phyloP scores from a whole-genome alignment of 352 stramenopile genomes.

The Halophytophthora batemanensis region DNA sequence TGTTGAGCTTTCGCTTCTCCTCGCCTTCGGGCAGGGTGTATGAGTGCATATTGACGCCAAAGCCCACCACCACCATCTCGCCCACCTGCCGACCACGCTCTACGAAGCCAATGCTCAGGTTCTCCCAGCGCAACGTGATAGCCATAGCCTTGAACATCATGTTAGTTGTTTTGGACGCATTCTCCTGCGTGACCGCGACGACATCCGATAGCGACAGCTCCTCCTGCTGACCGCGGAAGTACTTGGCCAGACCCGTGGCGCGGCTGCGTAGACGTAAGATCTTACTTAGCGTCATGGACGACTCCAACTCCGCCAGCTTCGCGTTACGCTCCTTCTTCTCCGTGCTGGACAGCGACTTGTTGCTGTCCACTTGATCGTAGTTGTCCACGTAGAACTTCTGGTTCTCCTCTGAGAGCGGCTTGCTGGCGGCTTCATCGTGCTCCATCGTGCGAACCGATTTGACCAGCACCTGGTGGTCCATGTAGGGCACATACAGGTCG shows the following conservation, averaged over 20 bases:
- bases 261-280: constrained; percentile 47
- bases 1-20: constrained; percentile 43
- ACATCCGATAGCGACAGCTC: constrained; percentile 43
- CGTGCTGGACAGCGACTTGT: constrained; percentile 35
- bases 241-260: constrained; percentile 33
- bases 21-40: constrained; percentile 42
- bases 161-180: constrained; percentile 36
- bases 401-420: constrained; percentile 41
- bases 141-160: constrained; percentile 57
- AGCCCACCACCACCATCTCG: constrained; percentile 48
- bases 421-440: constrained; percentile 35
- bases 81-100: constrained; percentile 39
- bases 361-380: constrained; percentile 41
- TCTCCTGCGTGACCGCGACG: constrained; percentile 37
- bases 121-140: constrained; percentile 47
- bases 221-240: constrained; percentile 36
- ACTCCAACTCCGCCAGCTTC: constrained; percentile 40
- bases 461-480: constrained; percentile 49
- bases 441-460: constrained; percentile 47
- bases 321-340: constrained; percentile 40
- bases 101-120: constrained; percentile 48
- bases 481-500: constrained; percentile 55
- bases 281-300: constrained; percentile 39
- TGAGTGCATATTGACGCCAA: constrained; percentile 41
- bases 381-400: constrained; percentile 49